Evolutionary conservation across 768 basidiomycete genomes (phyloP).

Genomic region (Dentipellis sp.): DNA sequence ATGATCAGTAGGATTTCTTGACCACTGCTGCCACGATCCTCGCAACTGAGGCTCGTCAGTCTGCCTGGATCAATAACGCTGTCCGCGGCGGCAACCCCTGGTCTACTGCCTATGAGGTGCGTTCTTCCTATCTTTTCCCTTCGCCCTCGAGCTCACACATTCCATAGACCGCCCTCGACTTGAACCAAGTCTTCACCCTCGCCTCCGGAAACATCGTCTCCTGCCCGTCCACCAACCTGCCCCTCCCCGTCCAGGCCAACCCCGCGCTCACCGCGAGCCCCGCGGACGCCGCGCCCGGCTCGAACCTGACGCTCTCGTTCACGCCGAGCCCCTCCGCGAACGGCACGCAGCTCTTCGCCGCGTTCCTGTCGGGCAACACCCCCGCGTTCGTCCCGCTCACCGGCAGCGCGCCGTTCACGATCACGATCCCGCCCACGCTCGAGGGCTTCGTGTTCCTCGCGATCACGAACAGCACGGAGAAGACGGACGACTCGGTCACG

Average conservation of each 20-base stretch:
- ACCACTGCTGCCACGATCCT: constrained; percentile 39
- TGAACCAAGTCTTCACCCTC: constrained; percentile 32
- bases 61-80: constrained; percentile 48
- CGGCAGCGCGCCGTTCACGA: constrained; percentile 1
- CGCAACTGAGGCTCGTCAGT: constrained; percentile 52
- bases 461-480: constrained; percentile 5
- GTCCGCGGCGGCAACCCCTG: constrained; percentile 41
- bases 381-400: constrained; percentile 9
- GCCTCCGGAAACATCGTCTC: constrained; percentile 36
- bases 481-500: constrained; percentile 5
- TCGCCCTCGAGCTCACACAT: constrained; percentile 22
- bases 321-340: constrained; percentile 1
- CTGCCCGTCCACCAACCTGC: constrained; percentile 46
- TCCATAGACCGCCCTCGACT: constrained; percentile 29
- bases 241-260: constrained; percentile 41
- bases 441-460: constrained; percentile 8
- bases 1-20: not conserved
- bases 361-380: constrained; percentile 10
- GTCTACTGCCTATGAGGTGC: constrained; percentile 47
- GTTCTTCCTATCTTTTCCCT: constrained; percentile 29
- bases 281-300: constrained; percentile 24
- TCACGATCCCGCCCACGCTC: constrained; percentile 6
- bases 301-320: constrained; percentile 20
- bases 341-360: constrained; percentile 5
- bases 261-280: constrained; percentile 29